Conservation (phyloP, 139 green algal genomes). For the Chlamydomonas incerta region DNA sequence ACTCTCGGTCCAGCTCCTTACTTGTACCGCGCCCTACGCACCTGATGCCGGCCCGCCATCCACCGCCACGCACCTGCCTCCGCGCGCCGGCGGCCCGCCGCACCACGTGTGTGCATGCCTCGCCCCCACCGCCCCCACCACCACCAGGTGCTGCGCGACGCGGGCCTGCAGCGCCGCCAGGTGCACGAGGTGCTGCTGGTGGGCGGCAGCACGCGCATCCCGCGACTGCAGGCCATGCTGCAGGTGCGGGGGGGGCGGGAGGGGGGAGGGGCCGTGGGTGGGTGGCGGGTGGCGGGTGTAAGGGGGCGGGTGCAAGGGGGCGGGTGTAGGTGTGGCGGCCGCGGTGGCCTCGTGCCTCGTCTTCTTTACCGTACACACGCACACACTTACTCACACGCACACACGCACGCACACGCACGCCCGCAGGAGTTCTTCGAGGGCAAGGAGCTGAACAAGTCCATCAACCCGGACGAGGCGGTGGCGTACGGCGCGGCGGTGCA, state of each 20-base stretch:
- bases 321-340: too few relatives aligned
- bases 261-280: too few relatives aligned
- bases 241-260: too few relatives aligned
- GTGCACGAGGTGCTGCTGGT: constrained; percentile 95
- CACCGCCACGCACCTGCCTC: too few relatives aligned
- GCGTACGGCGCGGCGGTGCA: constrained; percentile 96
- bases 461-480: constrained; percentile 98
- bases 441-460: constrained; percentile 98
- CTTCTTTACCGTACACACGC: neutral
- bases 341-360: too few relatives aligned
- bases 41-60: too few relatives aligned
- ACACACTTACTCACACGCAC: neutral
- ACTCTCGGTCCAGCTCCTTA: too few relatives aligned
- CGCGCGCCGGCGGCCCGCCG: too few relatives aligned
- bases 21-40: neutral
- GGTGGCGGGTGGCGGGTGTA: too few relatives aligned
- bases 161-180: constrained; percentile 86
- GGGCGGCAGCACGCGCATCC: constrained; percentile 94
- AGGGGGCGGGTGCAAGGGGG: too few relatives aligned
- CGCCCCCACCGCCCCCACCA: too few relatives aligned
- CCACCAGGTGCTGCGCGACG: constrained; percentile 73
- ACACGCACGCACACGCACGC: neutral
- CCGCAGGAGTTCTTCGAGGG: constrained; percentile 58
- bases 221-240: constrained; percentile 92
- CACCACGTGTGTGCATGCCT: too few relatives aligned